These are phyloP conservation scores for Pythium angustatum DNA, from an alignment of 352 stramenopile species.

Conservation along the genomic window DNA sequence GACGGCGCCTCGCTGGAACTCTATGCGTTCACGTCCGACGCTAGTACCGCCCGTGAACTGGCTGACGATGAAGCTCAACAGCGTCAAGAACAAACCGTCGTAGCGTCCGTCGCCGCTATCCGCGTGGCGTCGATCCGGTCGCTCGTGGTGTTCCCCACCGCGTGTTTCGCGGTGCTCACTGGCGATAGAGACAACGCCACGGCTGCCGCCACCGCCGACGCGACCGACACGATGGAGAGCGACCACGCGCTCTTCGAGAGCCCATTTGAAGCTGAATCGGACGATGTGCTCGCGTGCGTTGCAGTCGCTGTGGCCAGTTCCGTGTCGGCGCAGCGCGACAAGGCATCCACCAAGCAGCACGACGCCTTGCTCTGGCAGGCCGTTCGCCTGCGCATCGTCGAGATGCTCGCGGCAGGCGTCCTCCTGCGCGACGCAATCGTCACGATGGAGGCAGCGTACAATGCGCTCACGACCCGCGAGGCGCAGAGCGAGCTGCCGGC, in stretches of 20 bases:
- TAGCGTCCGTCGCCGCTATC: not conserved
- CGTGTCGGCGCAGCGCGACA: not conserved
- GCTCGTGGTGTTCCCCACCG: not conserved
- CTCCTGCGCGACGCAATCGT: slow-evolving; percentile 12
- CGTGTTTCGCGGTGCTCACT: slow-evolving; percentile 8
- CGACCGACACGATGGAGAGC: no score
- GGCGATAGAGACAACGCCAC: no score
- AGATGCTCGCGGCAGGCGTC: slow-evolving; percentile 13
- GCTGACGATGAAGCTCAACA: no score
- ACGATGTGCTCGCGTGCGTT: slow-evolving; percentile 6
- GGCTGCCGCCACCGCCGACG: not conserved
- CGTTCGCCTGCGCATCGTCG: slow-evolving; percentile 22
- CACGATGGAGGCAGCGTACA: slow-evolving; percentile 11
- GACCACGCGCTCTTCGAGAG: not conserved
- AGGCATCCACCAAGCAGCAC: not conserved
- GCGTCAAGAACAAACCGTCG: not conserved
- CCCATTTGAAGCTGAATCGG: slow-evolving; percentile 19
- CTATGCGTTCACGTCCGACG: not conserved
- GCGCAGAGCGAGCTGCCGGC: slow-evolving; percentile 16
- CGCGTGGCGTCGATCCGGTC: not conserved
- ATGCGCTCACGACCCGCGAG: slow-evolving; percentile 10
- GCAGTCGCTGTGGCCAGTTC: slow-evolving; percentile 3
- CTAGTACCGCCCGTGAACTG: no score
- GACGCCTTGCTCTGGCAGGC: slow-evolving; percentile 26
- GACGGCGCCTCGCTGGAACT: slow-evolving; percentile 15